These are phyloP conservation scores for Neurospora sp. DNA, from an alignment of 495 filamentous ascomycete species.

Conservation along the genomic window DNA sequence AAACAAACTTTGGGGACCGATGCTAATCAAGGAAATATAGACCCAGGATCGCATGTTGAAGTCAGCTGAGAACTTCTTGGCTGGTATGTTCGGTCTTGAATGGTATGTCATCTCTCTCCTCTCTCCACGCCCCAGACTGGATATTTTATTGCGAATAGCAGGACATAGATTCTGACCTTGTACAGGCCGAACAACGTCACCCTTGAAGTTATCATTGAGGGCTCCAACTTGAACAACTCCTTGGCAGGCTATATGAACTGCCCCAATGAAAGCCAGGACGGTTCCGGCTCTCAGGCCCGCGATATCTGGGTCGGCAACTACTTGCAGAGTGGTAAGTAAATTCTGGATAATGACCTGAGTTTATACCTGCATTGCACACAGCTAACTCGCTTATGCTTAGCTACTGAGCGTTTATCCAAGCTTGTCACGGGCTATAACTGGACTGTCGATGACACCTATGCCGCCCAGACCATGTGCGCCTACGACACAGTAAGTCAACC, in stretches of 20 bases:
- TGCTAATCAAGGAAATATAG: conserved; percentile 32
- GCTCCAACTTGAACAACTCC: conserved; percentile 57
- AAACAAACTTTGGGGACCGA: conserved; percentile 22
- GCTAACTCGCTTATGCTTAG: conserved; percentile 5
- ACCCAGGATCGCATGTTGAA: conserved; percentile 62
- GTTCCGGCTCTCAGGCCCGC: conserved; percentile 38
- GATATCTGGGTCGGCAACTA: conserved; percentile 47
- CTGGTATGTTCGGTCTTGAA: conserved; percentile 58
- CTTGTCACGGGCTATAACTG: conserved; percentile 41
- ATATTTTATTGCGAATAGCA: conserved; percentile 4
- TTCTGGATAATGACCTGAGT: not conserved
- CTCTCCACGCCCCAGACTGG: not conserved
- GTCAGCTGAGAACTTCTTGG: conserved; percentile 61
- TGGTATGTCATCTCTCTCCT: conserved; percentile 23
- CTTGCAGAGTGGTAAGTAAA: conserved; percentile 19
- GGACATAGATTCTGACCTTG: conserved; percentile 28
- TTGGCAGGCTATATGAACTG: conserved; percentile 38
- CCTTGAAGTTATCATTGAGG: conserved; percentile 58
- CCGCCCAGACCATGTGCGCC: conserved; percentile 60
- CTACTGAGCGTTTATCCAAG: conserved; percentile 35
- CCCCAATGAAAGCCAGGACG: conserved; percentile 49
- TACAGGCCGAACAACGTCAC: conserved; percentile 38
- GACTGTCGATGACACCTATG: conserved; percentile 40
- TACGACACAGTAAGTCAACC: conserved; percentile 48
- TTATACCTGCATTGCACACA: not conserved